Percentiles rank a stretch among this genome's conserved stretches.
Conservation (phyloP, 345 rosid genomes). For the Eucalyptus erythrocorys region DNA sequence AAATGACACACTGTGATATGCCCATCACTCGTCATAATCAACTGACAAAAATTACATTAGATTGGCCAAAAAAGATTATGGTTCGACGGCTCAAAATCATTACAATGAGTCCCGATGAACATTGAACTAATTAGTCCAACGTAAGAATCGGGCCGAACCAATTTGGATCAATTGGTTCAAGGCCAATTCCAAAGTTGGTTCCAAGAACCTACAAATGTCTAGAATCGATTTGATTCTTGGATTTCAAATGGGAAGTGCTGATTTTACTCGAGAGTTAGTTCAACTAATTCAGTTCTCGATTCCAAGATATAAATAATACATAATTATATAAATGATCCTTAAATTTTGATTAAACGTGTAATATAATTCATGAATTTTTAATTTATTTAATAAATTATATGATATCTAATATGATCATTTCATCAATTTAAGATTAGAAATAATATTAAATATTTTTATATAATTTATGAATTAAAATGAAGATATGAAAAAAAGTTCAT, state of each 20-base stretch:
- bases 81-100: fast-evolving
- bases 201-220: not conserved
- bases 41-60: not conserved
- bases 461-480: no score
- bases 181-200: not conserved
- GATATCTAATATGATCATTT: no score
- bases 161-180: not conserved
- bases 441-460: no score
- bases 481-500: no score
- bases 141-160: fast-evolving
- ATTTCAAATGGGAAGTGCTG: not conserved
- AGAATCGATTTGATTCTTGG: not conserved
- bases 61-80: not conserved
- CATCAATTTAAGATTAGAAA: no score
- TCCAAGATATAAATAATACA: not conserved
- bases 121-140: fast-evolving
- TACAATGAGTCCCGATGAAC: not conserved
- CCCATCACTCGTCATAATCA: not conserved
- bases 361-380: no score
- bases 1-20: not conserved
- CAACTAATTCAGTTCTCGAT: not conserved
- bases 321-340: no score
- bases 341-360: no score
- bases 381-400: no score
- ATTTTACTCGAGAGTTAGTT: not conserved